Percentiles rank a stretch among this genome's conserved stretches.
Evolutionary conservation across 2,329 filamentous ascomycete genomes (phyloP).

Genomic region (Aspergillus sclerotialis): DNA sequence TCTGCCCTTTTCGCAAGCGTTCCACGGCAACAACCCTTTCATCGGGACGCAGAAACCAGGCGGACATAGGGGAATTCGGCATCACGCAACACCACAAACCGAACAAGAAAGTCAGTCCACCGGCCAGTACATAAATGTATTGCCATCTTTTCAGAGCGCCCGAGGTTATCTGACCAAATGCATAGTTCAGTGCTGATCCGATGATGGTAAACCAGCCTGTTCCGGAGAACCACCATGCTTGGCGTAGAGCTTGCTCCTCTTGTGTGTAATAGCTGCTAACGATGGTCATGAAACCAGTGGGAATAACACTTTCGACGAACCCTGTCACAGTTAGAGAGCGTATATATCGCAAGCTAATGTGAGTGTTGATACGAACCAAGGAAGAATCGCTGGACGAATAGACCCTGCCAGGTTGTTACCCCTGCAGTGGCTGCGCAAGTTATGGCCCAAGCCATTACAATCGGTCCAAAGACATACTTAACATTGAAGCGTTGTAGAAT

Average conservation of each 20-base stretch:
- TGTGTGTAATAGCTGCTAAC: slow-evolving; percentile 59
- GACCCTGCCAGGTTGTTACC: slow-evolving; percentile 55
- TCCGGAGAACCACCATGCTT: slow-evolving; percentile 61
- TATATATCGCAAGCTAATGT: background rate
- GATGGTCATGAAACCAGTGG: slow-evolving; percentile 61
- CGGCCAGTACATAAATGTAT: slow-evolving; percentile 63
- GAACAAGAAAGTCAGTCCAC: slow-evolving; percentile 57
- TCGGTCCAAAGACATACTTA: slow-evolving; percentile 54
- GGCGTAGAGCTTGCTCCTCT: slow-evolving; percentile 55
- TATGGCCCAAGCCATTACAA: slow-evolving; percentile 54
- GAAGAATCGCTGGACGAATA: slow-evolving; percentile 62
- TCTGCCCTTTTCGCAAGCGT: slow-evolving; percentile 55
- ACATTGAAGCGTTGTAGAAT: slow-evolving; percentile 61
- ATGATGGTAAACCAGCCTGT: slow-evolving; percentile 54
- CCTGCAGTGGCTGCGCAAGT: slow-evolving; percentile 64
- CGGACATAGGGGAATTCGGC: slow-evolving; percentile 58
- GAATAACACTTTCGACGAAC: slow-evolving; percentile 58
- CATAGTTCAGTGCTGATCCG: slow-evolving; percentile 60
- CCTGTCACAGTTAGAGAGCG: slow-evolving; percentile 16
- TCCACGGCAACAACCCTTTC: slow-evolving; percentile 61
- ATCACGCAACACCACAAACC: slow-evolving; percentile 59
- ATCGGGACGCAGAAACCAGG: slow-evolving; percentile 60
- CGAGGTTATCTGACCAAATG: slow-evolving; percentile 55
- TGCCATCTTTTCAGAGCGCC: slow-evolving; percentile 57
- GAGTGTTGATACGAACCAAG: slow-evolving; percentile 33